A percentile compares a stretch with the other conserved stretches of the same genome.
These are phyloP conservation scores for Picochlorum sp. DNA, from an alignment of 139 green algal genomes.

Conservation along the genomic window DNA sequence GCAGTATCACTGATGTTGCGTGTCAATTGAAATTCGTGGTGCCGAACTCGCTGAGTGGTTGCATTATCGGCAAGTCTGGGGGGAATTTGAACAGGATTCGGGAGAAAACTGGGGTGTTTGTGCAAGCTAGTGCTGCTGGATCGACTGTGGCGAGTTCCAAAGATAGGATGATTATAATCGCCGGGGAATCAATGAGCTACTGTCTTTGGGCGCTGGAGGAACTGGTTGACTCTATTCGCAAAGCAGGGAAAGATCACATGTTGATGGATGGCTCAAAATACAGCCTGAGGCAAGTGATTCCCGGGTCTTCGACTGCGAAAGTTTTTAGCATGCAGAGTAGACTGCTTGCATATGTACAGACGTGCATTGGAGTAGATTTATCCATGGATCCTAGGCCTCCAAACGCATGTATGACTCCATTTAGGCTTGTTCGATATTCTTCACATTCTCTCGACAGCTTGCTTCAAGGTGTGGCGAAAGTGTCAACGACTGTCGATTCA, in stretches of 20 bases:
- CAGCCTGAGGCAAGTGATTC: conserved; percentile 18
- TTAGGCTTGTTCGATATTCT: conserved; percentile 17
- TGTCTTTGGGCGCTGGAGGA: background rate
- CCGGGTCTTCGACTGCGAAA: conserved; percentile 15
- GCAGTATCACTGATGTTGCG: conserved; percentile 9
- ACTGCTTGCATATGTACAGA: conserved; percentile 5
- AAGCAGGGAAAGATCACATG: conserved; percentile 1
- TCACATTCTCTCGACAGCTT: background rate
- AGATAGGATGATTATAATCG: conserved; percentile 29
- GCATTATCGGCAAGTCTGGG: conserved; percentile 10
- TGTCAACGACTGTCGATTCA: conserved; percentile 6
- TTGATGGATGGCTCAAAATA: background rate
- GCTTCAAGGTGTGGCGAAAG: conserved; percentile 2
- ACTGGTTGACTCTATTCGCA: conserved; percentile 5
- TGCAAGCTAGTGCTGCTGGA: conserved; percentile 18
- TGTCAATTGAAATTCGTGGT: conserved; percentile 24
- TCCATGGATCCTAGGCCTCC: conserved; percentile 10
- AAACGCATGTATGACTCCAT: conserved; percentile 24
- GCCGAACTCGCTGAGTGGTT: conserved; percentile 11
- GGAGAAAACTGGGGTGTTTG: conserved; percentile 9
- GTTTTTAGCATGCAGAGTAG: conserved; percentile 20
- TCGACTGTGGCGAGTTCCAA: conserved; percentile 4
- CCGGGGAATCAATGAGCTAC: conserved; percentile 3
- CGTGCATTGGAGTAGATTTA: background rate
- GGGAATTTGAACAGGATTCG: conserved; percentile 19